These are phyloP conservation scores for Fusarium aywerte DNA, from an alignment of 2,329 filamentous ascomycete genomes.

Conservation along the genomic window DNA sequence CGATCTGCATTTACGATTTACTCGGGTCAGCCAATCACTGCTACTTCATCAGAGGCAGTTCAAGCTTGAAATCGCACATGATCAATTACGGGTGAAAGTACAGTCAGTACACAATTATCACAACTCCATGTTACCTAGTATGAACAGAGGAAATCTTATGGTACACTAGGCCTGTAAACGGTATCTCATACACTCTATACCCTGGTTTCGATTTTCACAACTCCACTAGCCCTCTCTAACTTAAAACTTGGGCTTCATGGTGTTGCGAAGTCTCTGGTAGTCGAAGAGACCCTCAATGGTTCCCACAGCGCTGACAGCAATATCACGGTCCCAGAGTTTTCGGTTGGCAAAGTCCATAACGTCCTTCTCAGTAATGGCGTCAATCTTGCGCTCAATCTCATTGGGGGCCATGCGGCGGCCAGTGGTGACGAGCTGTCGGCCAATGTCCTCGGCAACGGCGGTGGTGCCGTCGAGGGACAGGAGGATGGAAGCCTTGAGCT, in stretches of 20 bases:
- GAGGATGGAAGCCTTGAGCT: conserved; percentile 98
- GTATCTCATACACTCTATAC: conserved; percentile 69
- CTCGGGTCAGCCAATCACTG: neutral
- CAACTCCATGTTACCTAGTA: conserved; percentile 49
- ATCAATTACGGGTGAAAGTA: conserved; percentile 3
- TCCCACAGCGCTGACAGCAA: conserved; percentile 93
- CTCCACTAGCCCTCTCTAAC: conserved; percentile 45
- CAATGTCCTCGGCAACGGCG: conserved; percentile 96
- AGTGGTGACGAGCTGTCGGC: conserved; percentile 97
- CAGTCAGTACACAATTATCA: conserved; percentile 44
- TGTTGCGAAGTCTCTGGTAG: conserved; percentile 81
- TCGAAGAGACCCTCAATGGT: conserved; percentile 87
- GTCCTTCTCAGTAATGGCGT: conserved; percentile 91
- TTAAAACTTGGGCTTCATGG: conserved; percentile 85
- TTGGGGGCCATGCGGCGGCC: conserved; percentile 89
- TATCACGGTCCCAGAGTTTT: conserved; percentile 97
- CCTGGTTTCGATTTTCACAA: conserved; percentile 54
- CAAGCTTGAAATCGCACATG: neutral
- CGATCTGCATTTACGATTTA: neutral
- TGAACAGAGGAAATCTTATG: conserved; percentile 61
- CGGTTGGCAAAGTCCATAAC: conserved; percentile 96
- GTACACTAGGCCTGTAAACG: conserved; percentile 64
- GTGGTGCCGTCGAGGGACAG: conserved; percentile 98
- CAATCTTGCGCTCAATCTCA: conserved; percentile 94
- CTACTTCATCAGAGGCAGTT: neutral